phyloP scores from a whole-genome alignment of 768 basidiomycete genomes.

The Xerocomellus chrysenteron region DNA sequence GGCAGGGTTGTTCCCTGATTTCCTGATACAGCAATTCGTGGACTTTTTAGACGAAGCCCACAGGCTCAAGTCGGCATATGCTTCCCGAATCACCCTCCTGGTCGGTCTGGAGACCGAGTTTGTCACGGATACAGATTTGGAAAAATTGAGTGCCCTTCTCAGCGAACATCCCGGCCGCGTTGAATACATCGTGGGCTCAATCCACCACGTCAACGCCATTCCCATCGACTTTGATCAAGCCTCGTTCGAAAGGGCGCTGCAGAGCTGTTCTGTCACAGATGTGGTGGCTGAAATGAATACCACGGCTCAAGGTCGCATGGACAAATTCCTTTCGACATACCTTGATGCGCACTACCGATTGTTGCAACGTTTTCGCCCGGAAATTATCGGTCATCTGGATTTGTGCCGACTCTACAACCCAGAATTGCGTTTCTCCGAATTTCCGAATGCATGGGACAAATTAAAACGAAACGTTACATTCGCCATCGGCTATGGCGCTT shows the following conservation, averaged over 20 bases:
- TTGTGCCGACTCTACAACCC: slow-evolving; percentile 87
- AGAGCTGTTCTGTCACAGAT: slow-evolving; percentile 38
- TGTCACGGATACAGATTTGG: slow-evolving; percentile 69
- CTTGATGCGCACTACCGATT: slow-evolving; percentile 84
- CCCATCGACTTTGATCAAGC: slow-evolving; percentile 90
- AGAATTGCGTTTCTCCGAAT: slow-evolving; percentile 50
- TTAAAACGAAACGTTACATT: slow-evolving; percentile 72
- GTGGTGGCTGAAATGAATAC: slow-evolving; percentile 22
- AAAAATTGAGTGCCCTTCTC: slow-evolving; percentile 54
- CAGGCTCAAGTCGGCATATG: slow-evolving; percentile 64
- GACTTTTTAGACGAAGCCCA: slow-evolving; percentile 78
- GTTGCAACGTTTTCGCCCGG: slow-evolving; percentile 70
- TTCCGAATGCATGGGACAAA: slow-evolving; percentile 58
- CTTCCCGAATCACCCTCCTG: slow-evolving; percentile 66
- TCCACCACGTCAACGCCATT: slow-evolving; percentile 85
- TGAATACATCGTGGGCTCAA: slow-evolving; percentile 88
- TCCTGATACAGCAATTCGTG: slow-evolving; percentile 64
- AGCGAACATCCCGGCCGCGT: slow-evolving; percentile 48
- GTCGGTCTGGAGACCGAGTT: slow-evolving; percentile 93
- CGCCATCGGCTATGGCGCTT: slow-evolving; percentile 78
- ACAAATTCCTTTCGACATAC: slow-evolving; percentile 61
- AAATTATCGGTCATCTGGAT: slow-evolving; percentile 92
- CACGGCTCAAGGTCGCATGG: slow-evolving; percentile 34
- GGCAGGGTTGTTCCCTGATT: slow-evolving; percentile 52
- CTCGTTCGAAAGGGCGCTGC: slow-evolving; percentile 66